Evolutionary conservation across 441 rosid species (phyloP), one percentile per base, ranked within the genome.

Genomic region (Macaranga tanarius): DNA sequence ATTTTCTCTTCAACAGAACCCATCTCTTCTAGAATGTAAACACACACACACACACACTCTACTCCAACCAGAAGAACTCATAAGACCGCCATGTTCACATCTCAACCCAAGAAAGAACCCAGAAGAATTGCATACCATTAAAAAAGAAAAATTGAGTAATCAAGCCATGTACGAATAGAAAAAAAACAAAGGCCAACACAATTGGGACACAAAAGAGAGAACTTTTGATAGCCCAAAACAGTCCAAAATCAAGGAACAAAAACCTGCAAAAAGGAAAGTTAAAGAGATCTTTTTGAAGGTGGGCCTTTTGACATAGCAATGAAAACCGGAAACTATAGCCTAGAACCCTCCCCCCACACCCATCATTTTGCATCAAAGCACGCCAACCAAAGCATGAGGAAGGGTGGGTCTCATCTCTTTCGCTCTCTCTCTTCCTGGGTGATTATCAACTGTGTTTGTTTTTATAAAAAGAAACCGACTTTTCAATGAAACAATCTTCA

Each of bases 1-100:
- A 87, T 73, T 80, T 88, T 91, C 77, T 87, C 97, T 70, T 89
- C 96, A 77, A 83, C 86, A 74, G 85, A 87, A 81, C 84, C 84
- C 90, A 85, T 87, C 65, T 42, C 22, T 55, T 3, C 22, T 0
- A 55, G 22, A 55, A 55, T 9, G 5, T 22, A 55, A 7, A 22
- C 10, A 34, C 64, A 26, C 31, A 7, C 31, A 15, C 4, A 10
- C 54, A 10, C 16, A 0, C 10, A 72, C 71, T 71, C 62, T 73
- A 69, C 60, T 26, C 5, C 72, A 73, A 73, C 77, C 70, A 45
- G 75, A 63, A 65, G 65, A 76, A 58, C 77, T 56, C 71, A 77
- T 26, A 60, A 65, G 59, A 56, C 16, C 28, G 20, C 56, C 83
- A 73, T 77, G 76, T 82, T 82, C 70, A 64, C 77, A 73, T 48